Evolutionary conservation across 2,329 filamentous ascomycete genomes (phyloP).

Genomic region (Microdochium trichocladiopsis): DNA sequence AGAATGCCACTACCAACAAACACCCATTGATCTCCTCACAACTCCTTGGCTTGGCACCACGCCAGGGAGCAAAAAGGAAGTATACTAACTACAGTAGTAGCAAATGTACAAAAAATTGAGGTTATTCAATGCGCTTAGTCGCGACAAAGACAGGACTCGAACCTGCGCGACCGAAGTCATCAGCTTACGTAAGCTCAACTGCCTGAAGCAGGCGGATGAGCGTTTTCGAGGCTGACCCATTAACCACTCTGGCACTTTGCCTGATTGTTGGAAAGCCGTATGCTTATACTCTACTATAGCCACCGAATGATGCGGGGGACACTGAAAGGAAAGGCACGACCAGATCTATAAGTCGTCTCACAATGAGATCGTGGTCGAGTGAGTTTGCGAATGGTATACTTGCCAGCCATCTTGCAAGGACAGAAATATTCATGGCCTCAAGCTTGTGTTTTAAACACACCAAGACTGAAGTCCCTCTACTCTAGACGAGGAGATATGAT

Average conservation of each 20-base stretch:
- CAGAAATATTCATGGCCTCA: too few species aligned
- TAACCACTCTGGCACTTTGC: conserved; percentile 13
- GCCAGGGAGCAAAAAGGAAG: too few species aligned
- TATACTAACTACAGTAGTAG: too few species aligned
- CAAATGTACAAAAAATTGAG: conserved; percentile 1
- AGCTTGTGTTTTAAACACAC: too few species aligned
- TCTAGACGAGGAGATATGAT: too few species aligned
- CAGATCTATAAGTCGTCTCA: not conserved
- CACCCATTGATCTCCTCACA: not conserved
- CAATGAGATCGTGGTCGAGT: too few species aligned
- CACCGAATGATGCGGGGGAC: not conserved
- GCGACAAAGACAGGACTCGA: conserved; percentile 13
- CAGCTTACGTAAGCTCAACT: conserved; percentile 3
- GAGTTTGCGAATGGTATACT: too few species aligned
- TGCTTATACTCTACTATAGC: not conserved
- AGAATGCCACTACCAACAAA: not conserved
- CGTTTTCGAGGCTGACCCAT: conserved; percentile 14
- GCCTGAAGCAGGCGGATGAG: not conserved
- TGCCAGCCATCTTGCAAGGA: too few species aligned
- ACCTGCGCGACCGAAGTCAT: conserved; percentile 13
- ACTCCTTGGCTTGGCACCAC: too few species aligned
- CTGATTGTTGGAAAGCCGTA: not conserved
- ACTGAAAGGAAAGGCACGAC: not conserved
- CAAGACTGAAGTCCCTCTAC: too few species aligned
- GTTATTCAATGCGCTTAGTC: conserved; percentile 5